phyloP scores from a whole-genome alignment of 345 rosid genomes.

The Gossypium rotundifolium region DNA sequence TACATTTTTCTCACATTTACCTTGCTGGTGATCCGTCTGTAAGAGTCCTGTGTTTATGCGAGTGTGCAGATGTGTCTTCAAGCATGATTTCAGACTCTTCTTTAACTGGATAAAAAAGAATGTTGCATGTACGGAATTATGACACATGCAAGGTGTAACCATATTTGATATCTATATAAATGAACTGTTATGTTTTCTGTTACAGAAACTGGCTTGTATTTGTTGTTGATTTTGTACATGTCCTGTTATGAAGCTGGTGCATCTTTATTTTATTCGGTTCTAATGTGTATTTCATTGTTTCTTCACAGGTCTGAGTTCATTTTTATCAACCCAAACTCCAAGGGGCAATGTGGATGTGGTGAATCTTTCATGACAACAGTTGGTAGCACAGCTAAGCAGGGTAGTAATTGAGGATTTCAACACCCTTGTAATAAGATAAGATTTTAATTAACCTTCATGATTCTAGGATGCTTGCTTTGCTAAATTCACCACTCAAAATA shows the following conservation, averaged over 20 bases:
- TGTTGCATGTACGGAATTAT: not conserved
- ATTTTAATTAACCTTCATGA: not conserved
- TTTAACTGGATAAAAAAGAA: not conserved
- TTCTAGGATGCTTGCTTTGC: not conserved
- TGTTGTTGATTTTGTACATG: not conserved
- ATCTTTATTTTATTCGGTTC: not conserved
- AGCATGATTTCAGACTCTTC: not conserved
- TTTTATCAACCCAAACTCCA: conserved; percentile 61
- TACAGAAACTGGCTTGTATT: not conserved
- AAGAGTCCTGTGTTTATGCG: too few species aligned
- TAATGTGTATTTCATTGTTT: not conserved
- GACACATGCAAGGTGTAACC: not conserved
- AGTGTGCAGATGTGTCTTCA: not conserved
- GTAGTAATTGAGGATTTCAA: conserved; percentile 3
- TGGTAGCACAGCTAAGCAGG: conserved; percentile 20
- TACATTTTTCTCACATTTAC: not conserved
- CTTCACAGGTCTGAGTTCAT: conserved; percentile 50
- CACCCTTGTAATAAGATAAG: not conserved
- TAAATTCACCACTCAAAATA: not conserved
- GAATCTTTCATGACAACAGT: conserved; percentile 59
- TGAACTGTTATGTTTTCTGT: not conserved
- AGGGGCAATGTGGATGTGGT: conserved; percentile 73
- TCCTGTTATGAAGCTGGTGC: not conserved
- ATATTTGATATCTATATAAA: not conserved
- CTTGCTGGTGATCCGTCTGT: too few species aligned